Conservation (phyloP, 257 asterid species). For the Scutellaria barbata region DNA sequence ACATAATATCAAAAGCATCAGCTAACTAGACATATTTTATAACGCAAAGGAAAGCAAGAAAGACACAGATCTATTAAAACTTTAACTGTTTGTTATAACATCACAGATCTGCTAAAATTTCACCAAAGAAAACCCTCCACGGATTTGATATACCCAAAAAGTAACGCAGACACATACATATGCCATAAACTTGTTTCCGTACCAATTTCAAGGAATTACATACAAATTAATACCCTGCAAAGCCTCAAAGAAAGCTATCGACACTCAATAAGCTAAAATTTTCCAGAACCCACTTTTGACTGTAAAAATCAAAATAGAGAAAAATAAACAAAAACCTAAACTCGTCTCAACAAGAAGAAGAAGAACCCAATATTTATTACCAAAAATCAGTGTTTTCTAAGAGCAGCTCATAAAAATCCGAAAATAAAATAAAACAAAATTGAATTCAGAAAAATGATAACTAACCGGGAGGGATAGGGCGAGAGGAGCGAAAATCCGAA, state of each 20-base stretch:
- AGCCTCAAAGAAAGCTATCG: constrained; percentile 14
- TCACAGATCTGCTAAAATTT: constrained; percentile 57
- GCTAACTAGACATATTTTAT: not conserved
- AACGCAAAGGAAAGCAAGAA: constrained; percentile 25
- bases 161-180: not conserved
- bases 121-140: constrained; percentile 17
- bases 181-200: constrained; percentile 28
- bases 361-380: not conserved
- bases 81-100: constrained; percentile 1
- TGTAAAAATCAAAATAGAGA: not conserved
- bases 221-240: constrained; percentile 10
- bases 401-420: not conserved
- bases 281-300: constrained; percentile 26
- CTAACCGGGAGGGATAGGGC: constrained; percentile 77
- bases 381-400: not conserved
- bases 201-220: constrained; percentile 15
- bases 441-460: constrained; percentile 20
- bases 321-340: constrained; percentile 6
- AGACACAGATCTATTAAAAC: constrained; percentile 43
- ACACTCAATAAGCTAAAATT: constrained; percentile 16
- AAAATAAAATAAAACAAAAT: not conserved
- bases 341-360: constrained; percentile 14
- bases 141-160: not conserved
- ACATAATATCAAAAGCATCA: not conserved
- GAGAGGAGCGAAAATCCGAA: constrained; percentile 69